A percentile compares a stretch with the other conserved stretches of the same genome.
Conservation (phyloP, 768 basidiomycete genomes). For the Kwoniella dendrophila region DNA sequence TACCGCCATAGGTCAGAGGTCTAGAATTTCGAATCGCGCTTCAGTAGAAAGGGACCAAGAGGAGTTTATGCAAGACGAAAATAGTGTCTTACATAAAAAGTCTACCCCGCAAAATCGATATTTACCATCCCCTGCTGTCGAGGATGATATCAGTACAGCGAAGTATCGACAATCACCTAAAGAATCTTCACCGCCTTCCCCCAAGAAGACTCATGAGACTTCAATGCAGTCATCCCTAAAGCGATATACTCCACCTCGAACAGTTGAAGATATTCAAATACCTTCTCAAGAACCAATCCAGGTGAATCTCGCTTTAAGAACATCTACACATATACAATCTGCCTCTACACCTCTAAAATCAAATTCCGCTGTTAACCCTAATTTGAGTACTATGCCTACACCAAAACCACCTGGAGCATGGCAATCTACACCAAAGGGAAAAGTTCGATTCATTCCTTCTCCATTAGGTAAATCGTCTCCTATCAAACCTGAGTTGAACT, state of each 20-base stretch:
- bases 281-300: constrained; percentile 26
- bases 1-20: constrained; percentile 1
- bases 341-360: constrained; percentile 2
- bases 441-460: constrained; percentile 33
- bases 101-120: too few relatives aligned
- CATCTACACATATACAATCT: not conserved
- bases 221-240: not conserved
- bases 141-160: too few relatives aligned
- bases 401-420: constrained; percentile 34
- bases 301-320: constrained; percentile 23
- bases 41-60: not conserved
- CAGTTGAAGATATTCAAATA: constrained; percentile 12
- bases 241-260: not conserved
- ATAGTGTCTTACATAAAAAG: too few relatives aligned
- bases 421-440: constrained; percentile 15
- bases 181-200: too few relatives aligned
- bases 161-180: too few relatives aligned
- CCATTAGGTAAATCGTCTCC: constrained; percentile 18
- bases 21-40: constrained; percentile 7
- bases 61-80: not conserved
- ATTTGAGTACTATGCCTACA: constrained; percentile 8
- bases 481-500: constrained; percentile 1
- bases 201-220: not conserved
- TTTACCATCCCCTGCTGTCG: too few relatives aligned
- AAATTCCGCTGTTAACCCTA: not conserved